Evolutionary conservation across 192 early-diverging fungal genomes (phyloP).

Genomic region (Umbelopsis ramanniana): DNA sequence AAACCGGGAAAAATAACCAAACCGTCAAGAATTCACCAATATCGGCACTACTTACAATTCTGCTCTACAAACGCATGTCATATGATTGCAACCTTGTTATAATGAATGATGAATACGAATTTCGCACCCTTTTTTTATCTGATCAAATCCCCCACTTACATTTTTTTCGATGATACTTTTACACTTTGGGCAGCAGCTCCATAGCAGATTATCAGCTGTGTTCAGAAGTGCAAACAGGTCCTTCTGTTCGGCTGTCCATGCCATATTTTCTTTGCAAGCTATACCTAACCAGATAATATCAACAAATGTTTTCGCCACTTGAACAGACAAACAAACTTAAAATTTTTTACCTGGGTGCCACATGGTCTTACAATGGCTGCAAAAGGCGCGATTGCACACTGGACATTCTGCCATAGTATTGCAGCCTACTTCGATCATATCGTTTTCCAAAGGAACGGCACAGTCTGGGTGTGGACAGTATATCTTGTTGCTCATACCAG

Average conservation of each 20-base stretch:
- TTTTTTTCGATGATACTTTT: conserved; percentile 5
- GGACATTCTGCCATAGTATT: conserved; percentile 10
- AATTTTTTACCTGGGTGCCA: conserved; percentile 8
- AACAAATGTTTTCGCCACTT: too few relatives aligned
- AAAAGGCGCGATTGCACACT: conserved; percentile 6
- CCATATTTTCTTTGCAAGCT: neutral
- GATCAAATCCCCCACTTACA: neutral
- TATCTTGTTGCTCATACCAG: conserved; percentile 10
- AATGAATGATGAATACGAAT: neutral
- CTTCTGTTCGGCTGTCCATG: neutral
- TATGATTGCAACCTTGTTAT: conserved; percentile 4
- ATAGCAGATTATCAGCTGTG: neutral
- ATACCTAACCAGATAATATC: neutral
- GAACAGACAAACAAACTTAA: neutral
- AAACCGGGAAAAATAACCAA: neutral
- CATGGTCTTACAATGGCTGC: neutral
- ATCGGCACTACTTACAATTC: neutral
- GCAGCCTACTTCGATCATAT: neutral
- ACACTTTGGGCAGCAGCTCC: conserved; percentile 4
- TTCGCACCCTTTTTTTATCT: too few relatives aligned
- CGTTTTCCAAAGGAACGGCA: conserved; percentile 6
- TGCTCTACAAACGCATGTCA: conserved; percentile 1
- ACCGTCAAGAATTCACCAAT: neutral
- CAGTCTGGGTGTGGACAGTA: conserved; percentile 13
- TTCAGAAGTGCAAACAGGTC: neutral